Conservation (phyloP, 208 protist genomes). For the Novymonas esmeraldas region DNA sequence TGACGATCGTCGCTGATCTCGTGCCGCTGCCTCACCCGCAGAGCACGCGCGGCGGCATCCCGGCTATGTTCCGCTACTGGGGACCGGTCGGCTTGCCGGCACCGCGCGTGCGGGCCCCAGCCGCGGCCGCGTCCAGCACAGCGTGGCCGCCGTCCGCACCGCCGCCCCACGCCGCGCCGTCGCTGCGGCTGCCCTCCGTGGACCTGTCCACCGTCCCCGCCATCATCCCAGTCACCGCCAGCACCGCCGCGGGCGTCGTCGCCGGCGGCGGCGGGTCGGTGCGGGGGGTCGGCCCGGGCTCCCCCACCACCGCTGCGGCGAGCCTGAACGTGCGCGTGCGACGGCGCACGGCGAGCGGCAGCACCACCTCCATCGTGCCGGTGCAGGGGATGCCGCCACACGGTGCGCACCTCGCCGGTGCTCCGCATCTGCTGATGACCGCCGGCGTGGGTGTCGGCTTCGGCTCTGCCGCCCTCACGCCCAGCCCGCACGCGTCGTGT, state of each 20-base stretch:
- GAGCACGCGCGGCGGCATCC: slow-evolving; percentile 21
- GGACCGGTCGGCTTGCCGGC: slow-evolving; percentile 21
- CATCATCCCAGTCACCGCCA: too few relatives aligned
- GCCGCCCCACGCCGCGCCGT: neutral
- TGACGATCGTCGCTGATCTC: slow-evolving; percentile 8
- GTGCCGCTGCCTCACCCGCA: slow-evolving; percentile 25
- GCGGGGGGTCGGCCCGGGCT: too few relatives aligned
- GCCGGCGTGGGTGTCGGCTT: neutral
- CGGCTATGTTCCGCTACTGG: slow-evolving; percentile 30
- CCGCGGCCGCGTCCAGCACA: neutral
- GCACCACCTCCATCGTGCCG: neutral
- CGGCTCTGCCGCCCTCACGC: neutral
- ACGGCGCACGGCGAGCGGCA: slow-evolving; percentile 1
- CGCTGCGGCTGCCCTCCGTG: too few relatives aligned
- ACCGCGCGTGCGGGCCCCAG: slow-evolving; percentile 5
- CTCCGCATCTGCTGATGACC: neutral
- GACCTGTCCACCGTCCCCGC: neutral
- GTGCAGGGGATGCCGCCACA: too few relatives aligned
- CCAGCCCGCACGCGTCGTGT: neutral
- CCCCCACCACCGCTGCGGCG: too few relatives aligned
- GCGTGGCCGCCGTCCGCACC: neutral
- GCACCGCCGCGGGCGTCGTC: too few relatives aligned
- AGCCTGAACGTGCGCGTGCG: slow-evolving; percentile 22
- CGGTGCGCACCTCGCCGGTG: neutral
- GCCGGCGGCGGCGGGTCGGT: too few relatives aligned